Evolutionary conservation across 192 early-diverging fungal genomes (phyloP).

Genomic region (Gonapodya prolifera): DNA sequence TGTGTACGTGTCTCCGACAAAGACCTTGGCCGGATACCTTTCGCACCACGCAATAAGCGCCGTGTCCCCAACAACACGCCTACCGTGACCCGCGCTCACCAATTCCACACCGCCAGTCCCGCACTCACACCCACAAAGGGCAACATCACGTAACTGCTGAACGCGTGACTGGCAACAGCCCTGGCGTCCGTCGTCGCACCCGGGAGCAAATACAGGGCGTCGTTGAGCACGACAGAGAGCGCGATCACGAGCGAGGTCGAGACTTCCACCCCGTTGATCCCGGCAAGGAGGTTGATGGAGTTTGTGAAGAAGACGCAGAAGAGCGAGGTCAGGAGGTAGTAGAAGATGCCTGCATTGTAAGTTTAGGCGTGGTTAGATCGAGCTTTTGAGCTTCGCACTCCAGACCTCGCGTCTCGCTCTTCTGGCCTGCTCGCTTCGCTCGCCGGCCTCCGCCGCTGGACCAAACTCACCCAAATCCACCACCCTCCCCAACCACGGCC

Average conservation of each 20-base stretch:
- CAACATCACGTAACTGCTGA: constrained; percentile 79
- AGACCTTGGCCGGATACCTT: constrained; percentile 77
- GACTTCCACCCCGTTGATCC: constrained; percentile 95
- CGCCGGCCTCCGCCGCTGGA: too few relatives aligned
- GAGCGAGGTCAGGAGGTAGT: constrained; percentile 86
- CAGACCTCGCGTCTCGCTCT: too few relatives aligned
- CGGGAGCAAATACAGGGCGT: constrained; percentile 47
- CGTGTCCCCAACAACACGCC: not conserved
- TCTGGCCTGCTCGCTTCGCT: too few relatives aligned
- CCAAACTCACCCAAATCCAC: too few relatives aligned
- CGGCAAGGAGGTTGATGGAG: constrained; percentile 95
- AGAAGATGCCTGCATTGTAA: constrained; percentile 48
- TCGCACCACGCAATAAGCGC: not conserved
- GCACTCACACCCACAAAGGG: constrained; percentile 81
- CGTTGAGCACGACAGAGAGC: constrained; percentile 63
- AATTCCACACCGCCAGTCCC: constrained; percentile 78
- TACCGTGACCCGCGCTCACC: constrained; percentile 27
- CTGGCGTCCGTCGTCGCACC: constrained; percentile 30
- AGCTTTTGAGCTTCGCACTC: too few relatives aligned
- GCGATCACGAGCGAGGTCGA: constrained; percentile 88
- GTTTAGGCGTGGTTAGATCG: not conserved
- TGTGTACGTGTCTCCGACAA: constrained; percentile 93
- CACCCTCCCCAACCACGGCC: constrained; percentile 49
- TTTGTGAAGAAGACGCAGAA: constrained; percentile 92
- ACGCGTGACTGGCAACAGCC: constrained; percentile 63